phyloP scores from a whole-genome alignment of 192 early-diverging fungal species.

The Coemansia sp. region DNA sequence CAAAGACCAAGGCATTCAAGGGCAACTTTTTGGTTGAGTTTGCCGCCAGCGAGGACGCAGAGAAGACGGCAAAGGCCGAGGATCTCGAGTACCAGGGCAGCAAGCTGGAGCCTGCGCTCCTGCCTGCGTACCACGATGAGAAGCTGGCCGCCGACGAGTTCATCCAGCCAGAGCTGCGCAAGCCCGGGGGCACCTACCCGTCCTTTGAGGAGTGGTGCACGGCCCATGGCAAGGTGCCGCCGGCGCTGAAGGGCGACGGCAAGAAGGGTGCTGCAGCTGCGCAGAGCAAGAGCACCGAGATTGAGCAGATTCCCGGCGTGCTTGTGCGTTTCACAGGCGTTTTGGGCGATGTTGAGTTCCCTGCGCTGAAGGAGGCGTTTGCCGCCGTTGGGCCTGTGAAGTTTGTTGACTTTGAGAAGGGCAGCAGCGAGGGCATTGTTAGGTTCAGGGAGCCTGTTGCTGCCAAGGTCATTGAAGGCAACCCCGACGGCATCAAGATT shows the following conservation, averaged over 20 bases:
- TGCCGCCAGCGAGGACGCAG: constrained; percentile 31
- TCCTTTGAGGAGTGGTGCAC: constrained; percentile 46
- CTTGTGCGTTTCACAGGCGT: constrained; percentile 42
- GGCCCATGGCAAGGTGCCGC: constrained; percentile 28
- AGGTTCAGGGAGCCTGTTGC: constrained; percentile 39
- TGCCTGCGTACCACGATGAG: constrained; percentile 51
- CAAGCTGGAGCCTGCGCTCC: constrained; percentile 29
- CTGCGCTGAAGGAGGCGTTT: constrained; percentile 35
- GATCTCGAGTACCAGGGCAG: constrained; percentile 23
- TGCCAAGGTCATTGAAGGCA: constrained; percentile 20
- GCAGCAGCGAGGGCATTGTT: constrained; percentile 36
- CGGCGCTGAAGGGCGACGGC: constrained; percentile 14
- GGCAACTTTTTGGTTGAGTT: constrained; percentile 50
- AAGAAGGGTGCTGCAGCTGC: constrained; percentile 10
- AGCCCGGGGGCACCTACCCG: constrained; percentile 40
- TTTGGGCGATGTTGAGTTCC: constrained; percentile 16
- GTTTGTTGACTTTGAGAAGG: constrained; percentile 33
- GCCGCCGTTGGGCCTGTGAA: constrained; percentile 18
- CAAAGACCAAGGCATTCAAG: constrained; percentile 51
- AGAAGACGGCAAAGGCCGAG: constrained; percentile 20
- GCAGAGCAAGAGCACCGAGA: constrained; percentile 1
- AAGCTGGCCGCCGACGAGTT: constrained; percentile 45
- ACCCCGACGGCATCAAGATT: constrained; percentile 28
- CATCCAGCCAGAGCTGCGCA: constrained; percentile 50
- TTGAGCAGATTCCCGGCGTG: constrained; percentile 19